Evolutionary conservation across 2,329 filamentous ascomycete species (phyloP).

Genomic region (Venturia pyrina): DNA sequence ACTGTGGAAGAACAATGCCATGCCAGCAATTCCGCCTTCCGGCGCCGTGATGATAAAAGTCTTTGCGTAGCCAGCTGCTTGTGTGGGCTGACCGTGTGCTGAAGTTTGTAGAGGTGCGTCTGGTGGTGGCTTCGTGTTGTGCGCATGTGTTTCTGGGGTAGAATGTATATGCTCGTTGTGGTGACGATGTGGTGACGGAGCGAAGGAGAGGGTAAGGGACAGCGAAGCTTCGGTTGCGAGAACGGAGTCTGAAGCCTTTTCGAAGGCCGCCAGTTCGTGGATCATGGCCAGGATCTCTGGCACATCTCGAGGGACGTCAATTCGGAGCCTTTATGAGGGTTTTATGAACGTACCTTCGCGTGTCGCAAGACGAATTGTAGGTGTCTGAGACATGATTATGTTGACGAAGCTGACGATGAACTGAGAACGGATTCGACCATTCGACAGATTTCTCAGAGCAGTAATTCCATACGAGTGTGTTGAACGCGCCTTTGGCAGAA

Average conservation of each 20-base stretch:
- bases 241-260: constrained; percentile 64
- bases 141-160: constrained; percentile 23
- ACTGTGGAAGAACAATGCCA: constrained; percentile 91
- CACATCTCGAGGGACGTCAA: constrained; percentile 50
- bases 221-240: constrained; percentile 71
- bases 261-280: constrained; percentile 77
- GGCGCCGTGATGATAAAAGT: constrained; percentile 57
- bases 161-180: constrained; percentile 13
- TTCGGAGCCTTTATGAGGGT: background rate
- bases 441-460: background rate
- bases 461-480: background rate
- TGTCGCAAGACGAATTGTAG: constrained; percentile 48
- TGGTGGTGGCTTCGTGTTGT: constrained; percentile 18
- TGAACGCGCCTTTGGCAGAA: background rate
- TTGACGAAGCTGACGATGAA: background rate
- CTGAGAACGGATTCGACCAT: background rate
- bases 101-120: background rate
- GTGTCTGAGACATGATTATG: constrained; percentile 19
- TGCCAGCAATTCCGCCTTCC: constrained; percentile 48
- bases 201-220: constrained; percentile 67
- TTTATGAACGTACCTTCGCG: constrained; percentile 29
- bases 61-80: constrained; percentile 58
- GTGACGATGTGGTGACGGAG: constrained; percentile 25
- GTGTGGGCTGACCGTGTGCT: background rate
- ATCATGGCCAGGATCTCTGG: constrained; percentile 73